Base-by-base conservation (phyloP, 2,329 filamentous ascomycete genomes). In the Diaporthe helianthi region DNA sequence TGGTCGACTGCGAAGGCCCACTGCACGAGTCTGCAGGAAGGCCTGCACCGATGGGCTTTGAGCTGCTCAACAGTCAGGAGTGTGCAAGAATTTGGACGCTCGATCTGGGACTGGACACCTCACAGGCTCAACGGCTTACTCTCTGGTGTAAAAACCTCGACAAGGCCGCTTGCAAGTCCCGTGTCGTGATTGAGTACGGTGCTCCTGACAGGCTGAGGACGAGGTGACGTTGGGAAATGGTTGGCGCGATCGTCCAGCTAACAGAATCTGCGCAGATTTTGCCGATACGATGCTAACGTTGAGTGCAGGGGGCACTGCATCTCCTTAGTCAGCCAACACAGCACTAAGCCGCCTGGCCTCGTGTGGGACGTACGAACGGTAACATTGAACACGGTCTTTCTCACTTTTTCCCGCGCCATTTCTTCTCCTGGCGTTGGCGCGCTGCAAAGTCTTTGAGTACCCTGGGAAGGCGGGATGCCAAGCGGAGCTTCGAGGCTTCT, bases 381-480 rank as follows among this genome's bases (percentile, higher is more conserved):
- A 33, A 47, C 24, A 46, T 19, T 26, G 47, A 22, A 53, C n/a
- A 46, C 9, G 31, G 19, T 24, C 31, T 44, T 65, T 46, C 33
- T 17, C 24, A 15, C 24, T 47, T 26, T 22, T 24, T 49, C 4
- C n/a, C 36, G 38, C 38, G 64, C 38, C 38, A 49, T 26, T n/a
- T 44, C 29, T 15, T n/a, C n/a, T 26, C 51, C 26, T 44, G 61
- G 24, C 38, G 26, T 47, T 47, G 51, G 26, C 51, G 52, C 31
- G 38, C 36, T 26, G 55, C 22, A 54, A 26, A 47, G n/a, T n/a
- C n/a, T n/a, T n/a, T n/a, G n/a, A n/a, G 29, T 19, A 63, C 44
- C 58, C 41, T 63, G 29, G 58, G 29, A 36, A 26, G 58, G 19
- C 29, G 29, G 33, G 58, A 29, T 49, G 58, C 58, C 58, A 63